phyloP scores from a whole-genome alignment of 371 early-diverging fungal genomes.

The Lichtheimia ornata region DNA sequence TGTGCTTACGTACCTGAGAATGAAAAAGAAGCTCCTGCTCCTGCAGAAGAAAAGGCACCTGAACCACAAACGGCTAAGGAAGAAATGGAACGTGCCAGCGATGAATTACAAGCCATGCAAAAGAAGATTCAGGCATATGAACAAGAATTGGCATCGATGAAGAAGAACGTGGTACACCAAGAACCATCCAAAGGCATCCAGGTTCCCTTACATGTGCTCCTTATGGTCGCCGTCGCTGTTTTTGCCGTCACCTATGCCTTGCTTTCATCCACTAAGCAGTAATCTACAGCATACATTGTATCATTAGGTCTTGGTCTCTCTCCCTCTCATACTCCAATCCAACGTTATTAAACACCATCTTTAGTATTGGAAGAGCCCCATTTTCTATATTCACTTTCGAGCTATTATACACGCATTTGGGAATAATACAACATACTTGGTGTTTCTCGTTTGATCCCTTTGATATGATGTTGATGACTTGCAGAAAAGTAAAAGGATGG shows the following conservation, averaged over 20 bases:
- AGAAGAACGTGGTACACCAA: neutral
- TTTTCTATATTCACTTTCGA: too few relatives aligned
- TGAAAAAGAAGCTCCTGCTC: neutral
- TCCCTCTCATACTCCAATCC: too few relatives aligned
- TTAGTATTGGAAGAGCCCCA: too few relatives aligned
- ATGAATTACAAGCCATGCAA: constrained; percentile 4
- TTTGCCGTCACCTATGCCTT: constrained; percentile 7
- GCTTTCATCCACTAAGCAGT: too few relatives aligned
- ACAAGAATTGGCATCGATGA: constrained; percentile 1
- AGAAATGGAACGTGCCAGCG: neutral
- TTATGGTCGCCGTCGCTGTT: constrained; percentile 10
- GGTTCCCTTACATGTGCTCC: constrained; percentile 1
- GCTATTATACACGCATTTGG: too few relatives aligned
- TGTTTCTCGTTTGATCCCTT: too few relatives aligned
- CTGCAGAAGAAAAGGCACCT: neutral
- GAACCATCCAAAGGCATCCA: neutral
- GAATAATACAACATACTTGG: too few relatives aligned
- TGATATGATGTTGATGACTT: too few relatives aligned
- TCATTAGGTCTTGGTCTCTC: too few relatives aligned
- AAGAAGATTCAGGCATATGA: constrained; percentile 6
- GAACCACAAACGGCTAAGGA: neutral
- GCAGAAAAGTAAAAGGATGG: too few relatives aligned
- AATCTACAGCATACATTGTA: too few relatives aligned
- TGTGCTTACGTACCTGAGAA: constrained; percentile 40
- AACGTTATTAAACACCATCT: too few relatives aligned